Percentiles rank a stretch among this genome's conserved stretches.
phyloP scores from a whole-genome alignment of 768 basidiomycete species.

The Naematelia encephala region DNA sequence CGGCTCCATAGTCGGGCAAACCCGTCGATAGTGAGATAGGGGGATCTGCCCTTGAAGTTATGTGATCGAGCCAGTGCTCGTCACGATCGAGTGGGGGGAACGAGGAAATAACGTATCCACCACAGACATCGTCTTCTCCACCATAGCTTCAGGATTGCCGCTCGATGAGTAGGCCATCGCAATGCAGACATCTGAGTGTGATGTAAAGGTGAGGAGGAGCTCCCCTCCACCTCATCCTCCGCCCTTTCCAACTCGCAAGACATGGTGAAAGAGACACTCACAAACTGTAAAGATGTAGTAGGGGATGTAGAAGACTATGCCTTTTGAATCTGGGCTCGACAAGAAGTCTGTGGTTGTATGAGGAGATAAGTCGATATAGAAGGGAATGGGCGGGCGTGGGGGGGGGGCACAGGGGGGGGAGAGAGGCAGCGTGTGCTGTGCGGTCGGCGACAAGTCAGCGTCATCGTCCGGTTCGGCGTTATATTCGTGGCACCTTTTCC shows the following conservation, averaged over 20 bases:
- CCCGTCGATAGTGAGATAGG: too few relatives aligned
- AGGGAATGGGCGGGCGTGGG: constrained; percentile 5
- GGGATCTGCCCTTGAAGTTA: too few relatives aligned
- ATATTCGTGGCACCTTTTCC: constrained; percentile 4
- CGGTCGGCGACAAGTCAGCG: background rate
- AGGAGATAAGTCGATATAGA: background rate
- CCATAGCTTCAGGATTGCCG: too few relatives aligned
- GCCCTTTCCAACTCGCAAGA: constrained; percentile 6
- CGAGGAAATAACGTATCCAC: too few relatives aligned
- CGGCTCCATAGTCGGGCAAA: too few relatives aligned
- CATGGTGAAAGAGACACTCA: background rate
- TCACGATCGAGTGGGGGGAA: too few relatives aligned
- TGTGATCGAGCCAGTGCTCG: too few relatives aligned
- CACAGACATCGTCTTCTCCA: too few relatives aligned
- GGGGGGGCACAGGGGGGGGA: constrained; percentile 8
- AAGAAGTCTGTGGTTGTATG: background rate
- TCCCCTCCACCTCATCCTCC: background rate
- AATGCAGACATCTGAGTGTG: too few relatives aligned
- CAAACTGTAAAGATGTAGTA: background rate
- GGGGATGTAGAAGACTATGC: background rate
- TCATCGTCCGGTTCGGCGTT: background rate
- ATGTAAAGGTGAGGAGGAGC: too few relatives aligned
- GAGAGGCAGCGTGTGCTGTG: constrained; percentile 6
- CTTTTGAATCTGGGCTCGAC: background rate
- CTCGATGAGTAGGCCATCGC: too few relatives aligned